Evolutionary conservation across 176 grass and related monocot genomes (phyloP), one percentile per base, ranked within the genome.

Genomic region (Aegilops umbellulata): DNA sequence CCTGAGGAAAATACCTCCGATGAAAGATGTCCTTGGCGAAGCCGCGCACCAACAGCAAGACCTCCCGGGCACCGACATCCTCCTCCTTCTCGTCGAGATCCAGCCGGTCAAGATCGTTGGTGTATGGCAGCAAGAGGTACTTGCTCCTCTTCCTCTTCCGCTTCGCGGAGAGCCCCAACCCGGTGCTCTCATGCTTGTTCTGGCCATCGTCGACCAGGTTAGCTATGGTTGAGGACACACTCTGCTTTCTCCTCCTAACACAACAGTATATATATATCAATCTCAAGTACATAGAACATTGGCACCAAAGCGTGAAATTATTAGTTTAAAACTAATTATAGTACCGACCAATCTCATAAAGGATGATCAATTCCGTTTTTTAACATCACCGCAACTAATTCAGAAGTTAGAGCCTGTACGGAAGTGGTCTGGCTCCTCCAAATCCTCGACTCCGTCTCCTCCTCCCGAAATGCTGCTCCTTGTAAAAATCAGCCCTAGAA

Each of bases 41-140:
- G 25, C 61, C n/a, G 3, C 55, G 69, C 26, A 94, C 53, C 72
- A 82, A 61, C 23, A 69, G 42, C 51, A 92, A 16, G 22, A 94
- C 89, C 29, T 86, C 80, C 16, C 60, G 27, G 22, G n/a, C 69
- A 26, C 60, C 63, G 17, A 53, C 44, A 57, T 77, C 67, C 14
- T 61, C 55, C 49, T 86, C 41, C 15, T 91, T 91, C 7, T 83
- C 46, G 0, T 51, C 15, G 31, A 23, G 35, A 12, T 2, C n/a
- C 1, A 17, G 1, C 17, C 65, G 36, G 11, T 19, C 46, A 63
- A 92, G 3, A 22, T 89, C 53, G 7, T 19, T 22, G 81, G 84
- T 90, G 86, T 94, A 98, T 0, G 96, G 96, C 32, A 86, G 88
- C 8, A 88, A 98, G 2, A 98, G 81, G 78, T 98, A 98, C 75